phyloP scores from a whole-genome alignment of 495 filamentous ascomycete genomes.

The Tuber aestivum region DNA sequence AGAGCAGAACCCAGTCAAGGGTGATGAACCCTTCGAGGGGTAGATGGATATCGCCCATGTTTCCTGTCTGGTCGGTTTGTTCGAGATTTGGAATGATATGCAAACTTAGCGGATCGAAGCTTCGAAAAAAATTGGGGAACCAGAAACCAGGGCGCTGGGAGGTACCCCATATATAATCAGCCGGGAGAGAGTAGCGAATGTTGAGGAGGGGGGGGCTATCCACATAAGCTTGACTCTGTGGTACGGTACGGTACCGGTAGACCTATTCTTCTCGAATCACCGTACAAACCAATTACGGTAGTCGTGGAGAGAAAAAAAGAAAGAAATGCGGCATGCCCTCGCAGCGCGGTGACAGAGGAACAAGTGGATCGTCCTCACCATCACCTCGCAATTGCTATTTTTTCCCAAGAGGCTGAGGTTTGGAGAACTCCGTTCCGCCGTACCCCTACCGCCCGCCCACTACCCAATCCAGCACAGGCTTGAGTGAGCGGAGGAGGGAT shows the following conservation, averaged over 20 bases:
- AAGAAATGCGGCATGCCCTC: neutral
- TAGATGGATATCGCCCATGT: neutral
- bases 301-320: too few relatives aligned
- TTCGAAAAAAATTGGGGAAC: neutral
- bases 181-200: neutral
- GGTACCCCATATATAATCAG: neutral
- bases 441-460: neutral
- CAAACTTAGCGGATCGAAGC: neutral
- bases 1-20: slow-evolving; percentile 43
- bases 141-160: neutral
- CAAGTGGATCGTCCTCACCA: neutral
- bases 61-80: neutral
- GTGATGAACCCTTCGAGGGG: slow-evolving; percentile 43
- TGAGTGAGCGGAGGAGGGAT: neutral
- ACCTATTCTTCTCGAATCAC: neutral
- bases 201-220: neutral
- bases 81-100: neutral
- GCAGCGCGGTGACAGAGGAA: neutral
- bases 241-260: neutral
- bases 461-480: neutral
- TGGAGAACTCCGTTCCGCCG: neutral
- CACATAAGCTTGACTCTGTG: neutral
- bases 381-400: neutral
- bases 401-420: neutral
- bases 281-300: too few relatives aligned